Conservation (phyloP, 78 protist species). For the Dictyostelium brefeldianum region DNA sequence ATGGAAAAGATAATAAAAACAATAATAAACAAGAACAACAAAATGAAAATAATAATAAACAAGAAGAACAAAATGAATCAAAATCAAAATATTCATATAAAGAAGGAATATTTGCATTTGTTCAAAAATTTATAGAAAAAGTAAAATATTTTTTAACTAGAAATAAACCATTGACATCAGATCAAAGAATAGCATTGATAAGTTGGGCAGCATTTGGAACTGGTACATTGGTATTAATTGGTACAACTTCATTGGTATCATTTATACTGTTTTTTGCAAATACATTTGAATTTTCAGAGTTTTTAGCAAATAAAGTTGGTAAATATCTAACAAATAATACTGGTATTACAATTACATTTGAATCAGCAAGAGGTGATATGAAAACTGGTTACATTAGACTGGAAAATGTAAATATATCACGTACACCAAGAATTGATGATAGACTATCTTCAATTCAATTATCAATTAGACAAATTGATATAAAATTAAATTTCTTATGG, state of each 20-base stretch:
- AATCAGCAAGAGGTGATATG: conserved; percentile 56
- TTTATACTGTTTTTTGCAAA: conserved; percentile 53
- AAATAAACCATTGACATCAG: conserved; percentile 69
- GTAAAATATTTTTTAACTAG: conserved; percentile 58
- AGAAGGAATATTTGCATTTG: not conserved
- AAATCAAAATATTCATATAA: not conserved
- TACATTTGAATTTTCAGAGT: conserved; percentile 79
- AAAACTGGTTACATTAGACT: conserved; percentile 69
- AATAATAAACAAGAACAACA: not conserved
- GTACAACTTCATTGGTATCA: conserved; percentile 67
- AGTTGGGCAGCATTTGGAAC: conserved; percentile 79
- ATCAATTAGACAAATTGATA: conserved; percentile 61
- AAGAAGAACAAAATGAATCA: not conserved
- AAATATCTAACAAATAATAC: conserved; percentile 74
- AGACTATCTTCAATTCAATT: conserved; percentile 60
- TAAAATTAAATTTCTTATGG: conserved; percentile 51
- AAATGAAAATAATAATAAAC: not conserved
- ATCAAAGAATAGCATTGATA: conserved; percentile 56
- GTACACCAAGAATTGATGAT: conserved; percentile 76
- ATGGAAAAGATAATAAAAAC: not conserved
- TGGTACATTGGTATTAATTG: conserved; percentile 41
- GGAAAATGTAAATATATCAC: conserved; percentile 65
- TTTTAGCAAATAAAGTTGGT: conserved; percentile 62
- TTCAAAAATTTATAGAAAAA: conserved; percentile 13
- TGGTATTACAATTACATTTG: conserved; percentile 71